Evolutionary conservation across 1,139 yeast species (phyloP), one percentile per base, ranked within the genome.

Genomic region (Scheffersomyces titani): DNA sequence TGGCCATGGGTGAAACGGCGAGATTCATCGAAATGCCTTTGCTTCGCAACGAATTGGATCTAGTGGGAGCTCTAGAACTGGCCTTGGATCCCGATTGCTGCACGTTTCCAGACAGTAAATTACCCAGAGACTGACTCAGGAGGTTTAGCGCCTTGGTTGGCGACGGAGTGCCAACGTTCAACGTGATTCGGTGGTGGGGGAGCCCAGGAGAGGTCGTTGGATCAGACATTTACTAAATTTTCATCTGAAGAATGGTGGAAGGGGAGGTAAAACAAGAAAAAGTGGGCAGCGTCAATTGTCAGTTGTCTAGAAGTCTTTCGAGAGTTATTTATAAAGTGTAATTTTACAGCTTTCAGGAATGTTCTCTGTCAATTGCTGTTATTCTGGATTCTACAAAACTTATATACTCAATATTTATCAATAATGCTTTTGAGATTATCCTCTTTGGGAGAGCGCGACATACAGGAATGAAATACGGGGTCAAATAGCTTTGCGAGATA

Each of bases 21-120:
- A 73, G 56, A 55, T 74, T 74, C 36, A 74, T 59, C 45, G 70
- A 70, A 36, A 75, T 70, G 0, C 78, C 78, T 51, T 70, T 70
- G 16, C 70, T 58, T 59, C 75, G 58, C 52, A 54, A 52, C 24
- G 60, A 53, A 19, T 46, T 54, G 3, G 62, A 57, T 49, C 58
- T 49, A n/a, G 61, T 55, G 21, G 53, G 20, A 21, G 54, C 19
- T 49, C 44, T 19, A 18, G 46, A 30, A 30, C 40, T 30, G 5
- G 40, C 16, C 16, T 30, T 30, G 13, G 40, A 30, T 13, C 40
- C 40, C 9, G 40, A 30, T 11, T 30, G 13, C 13, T 16, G 40
- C 11, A 30, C 40, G 4, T 30, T 30, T 9, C 16, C 40, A 6
- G 40, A 30, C 40, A 30, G 40, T 11, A 30, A 30, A 30, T 46